Evolutionary conservation across 176 grass and related monocot species (phyloP).

Genomic region (Neostapfia colusana): DNA sequence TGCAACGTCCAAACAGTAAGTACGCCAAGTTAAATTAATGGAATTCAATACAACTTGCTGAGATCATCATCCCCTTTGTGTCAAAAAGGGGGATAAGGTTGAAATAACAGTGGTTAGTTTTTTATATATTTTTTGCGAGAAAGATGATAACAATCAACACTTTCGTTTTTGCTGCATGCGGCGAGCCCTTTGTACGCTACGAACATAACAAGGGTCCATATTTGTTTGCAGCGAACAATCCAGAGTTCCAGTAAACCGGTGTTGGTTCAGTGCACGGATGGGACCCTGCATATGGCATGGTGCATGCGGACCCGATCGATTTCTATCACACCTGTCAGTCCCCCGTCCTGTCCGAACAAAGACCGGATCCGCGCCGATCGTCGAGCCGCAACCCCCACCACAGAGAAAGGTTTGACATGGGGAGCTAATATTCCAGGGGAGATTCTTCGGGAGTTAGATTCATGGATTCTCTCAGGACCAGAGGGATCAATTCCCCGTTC

Average conservation of each 20-base stretch:
- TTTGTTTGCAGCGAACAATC: not conserved
- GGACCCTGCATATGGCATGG: too few relatives aligned
- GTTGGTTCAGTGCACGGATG: not conserved
- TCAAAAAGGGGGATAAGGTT: not conserved
- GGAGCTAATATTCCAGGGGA: not conserved
- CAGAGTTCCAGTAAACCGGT: not conserved
- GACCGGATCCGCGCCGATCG: not conserved
- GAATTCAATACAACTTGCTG: not conserved
- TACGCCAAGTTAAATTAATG: not conserved
- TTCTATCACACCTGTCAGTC: not conserved
- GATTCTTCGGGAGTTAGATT: slow-evolving; percentile 17
- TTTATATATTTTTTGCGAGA: not conserved
- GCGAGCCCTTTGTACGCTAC: not conserved
- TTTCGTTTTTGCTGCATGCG: not conserved
- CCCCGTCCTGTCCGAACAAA: not conserved
- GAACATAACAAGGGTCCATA: too few relatives aligned
- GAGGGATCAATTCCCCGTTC: not conserved
- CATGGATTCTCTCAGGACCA: slow-evolving; percentile 12
- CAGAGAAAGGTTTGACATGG: not conserved
- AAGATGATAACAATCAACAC: too few relatives aligned
- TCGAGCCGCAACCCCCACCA: not conserved
- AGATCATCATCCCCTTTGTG: not conserved
- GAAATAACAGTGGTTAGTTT: not conserved
- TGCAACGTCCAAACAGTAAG: not conserved
- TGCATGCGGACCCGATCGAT: not conserved